Evolutionary conservation across 495 filamentous ascomycete genomes (phyloP).

Genomic region (Aspergillus saccharolyticus): DNA sequence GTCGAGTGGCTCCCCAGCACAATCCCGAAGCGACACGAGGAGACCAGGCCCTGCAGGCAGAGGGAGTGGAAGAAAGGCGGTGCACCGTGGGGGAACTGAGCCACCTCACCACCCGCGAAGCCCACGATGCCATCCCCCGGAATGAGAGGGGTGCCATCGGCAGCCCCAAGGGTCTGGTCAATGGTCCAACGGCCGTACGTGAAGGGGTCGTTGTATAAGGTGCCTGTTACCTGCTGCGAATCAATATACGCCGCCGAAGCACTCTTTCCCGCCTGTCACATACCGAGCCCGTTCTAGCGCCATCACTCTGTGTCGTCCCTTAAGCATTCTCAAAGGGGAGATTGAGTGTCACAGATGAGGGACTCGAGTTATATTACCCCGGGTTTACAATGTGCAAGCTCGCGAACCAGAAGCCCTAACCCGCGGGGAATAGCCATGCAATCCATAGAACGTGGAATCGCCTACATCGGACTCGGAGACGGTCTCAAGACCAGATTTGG

Average conservation of each 20-base stretch:
- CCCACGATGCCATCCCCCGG: slow-evolving; percentile 18
- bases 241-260: no score
- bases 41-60: slow-evolving; percentile 5
- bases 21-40: slow-evolving; percentile 12
- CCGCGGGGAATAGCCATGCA: neutral
- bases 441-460: no score
- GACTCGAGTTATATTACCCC: slow-evolving; percentile 8
- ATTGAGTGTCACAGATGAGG: neutral
- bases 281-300: slow-evolving; percentile 16
- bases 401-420: slow-evolving; percentile 9
- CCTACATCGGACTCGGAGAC: neutral
- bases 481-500: neutral
- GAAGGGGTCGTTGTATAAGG: slow-evolving; percentile 13
- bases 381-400: slow-evolving; percentile 14
- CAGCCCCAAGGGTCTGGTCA: slow-evolving; percentile 11
- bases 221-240: slow-evolving; percentile 4
- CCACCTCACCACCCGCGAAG: slow-evolving; percentile 9
- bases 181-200: slow-evolving; percentile 7
- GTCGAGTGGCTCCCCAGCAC: slow-evolving; percentile 6
- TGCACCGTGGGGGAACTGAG: slow-evolving; percentile 4
- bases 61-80: slow-evolving; percentile 13
- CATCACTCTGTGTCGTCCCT: slow-evolving; percentile 14
- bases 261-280: no score
- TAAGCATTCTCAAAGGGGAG: slow-evolving; percentile 11
- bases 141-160: slow-evolving; percentile 3